phyloP scores from a whole-genome alignment of 176 grass and related monocot genomes.

The Themeda triandra region DNA sequence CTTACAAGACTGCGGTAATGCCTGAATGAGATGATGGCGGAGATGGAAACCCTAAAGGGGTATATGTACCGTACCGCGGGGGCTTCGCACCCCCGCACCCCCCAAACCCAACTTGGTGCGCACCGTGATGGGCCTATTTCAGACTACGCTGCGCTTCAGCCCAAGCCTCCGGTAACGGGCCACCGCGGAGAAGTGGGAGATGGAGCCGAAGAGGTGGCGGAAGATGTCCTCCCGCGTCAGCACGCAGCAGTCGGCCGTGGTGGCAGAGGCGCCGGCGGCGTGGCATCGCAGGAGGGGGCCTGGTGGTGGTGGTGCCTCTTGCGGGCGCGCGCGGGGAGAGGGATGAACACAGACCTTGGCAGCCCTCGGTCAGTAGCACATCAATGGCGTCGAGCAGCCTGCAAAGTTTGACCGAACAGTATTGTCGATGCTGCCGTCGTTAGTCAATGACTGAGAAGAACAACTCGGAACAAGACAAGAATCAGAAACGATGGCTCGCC shows the following conservation, averaged over 20 bases:
- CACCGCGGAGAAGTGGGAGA: constrained; percentile 47
- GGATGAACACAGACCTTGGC: constrained; percentile 51
- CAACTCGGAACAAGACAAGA: background rate
- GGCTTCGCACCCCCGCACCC: no score
- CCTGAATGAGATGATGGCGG: no score
- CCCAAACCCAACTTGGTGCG: no score
- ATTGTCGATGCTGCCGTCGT: background rate
- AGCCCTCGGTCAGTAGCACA: constrained; percentile 43
- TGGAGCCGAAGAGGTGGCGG: constrained; percentile 76
- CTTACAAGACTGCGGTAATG: no score
- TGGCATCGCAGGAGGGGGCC: background rate
- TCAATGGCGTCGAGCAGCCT: constrained; percentile 79
- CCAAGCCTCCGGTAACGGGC: no score
- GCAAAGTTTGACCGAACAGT: constrained; percentile 22
- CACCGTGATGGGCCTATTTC: no score
- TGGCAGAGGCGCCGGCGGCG: no score
- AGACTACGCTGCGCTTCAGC: no score
- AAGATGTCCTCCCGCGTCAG: constrained; percentile 74
- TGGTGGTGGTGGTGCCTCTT: constrained; percentile 39
- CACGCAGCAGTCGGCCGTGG: constrained; percentile 40
- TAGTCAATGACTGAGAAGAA: background rate
- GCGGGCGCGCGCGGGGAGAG: constrained; percentile 25
- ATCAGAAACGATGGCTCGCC: background rate
- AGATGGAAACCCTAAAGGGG: no score
- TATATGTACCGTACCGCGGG: no score